Evolutionary conservation across 345 rosid genomes (phyloP), one percentile per base, ranked within the genome.

Genomic region (Balakata baccata): DNA sequence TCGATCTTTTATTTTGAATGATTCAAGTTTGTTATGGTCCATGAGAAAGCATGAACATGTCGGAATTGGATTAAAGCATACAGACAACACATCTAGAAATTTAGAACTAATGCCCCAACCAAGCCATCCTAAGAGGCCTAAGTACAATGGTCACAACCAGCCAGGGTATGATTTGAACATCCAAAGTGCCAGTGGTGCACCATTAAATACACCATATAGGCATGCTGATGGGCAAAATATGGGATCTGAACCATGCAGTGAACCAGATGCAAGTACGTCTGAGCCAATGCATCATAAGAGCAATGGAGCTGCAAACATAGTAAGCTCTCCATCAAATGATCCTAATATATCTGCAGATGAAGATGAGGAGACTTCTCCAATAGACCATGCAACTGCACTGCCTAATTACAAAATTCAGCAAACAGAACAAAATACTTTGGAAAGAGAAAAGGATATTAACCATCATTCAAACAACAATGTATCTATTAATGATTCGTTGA

Each of bases 231-330:
- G 89, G 54, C 86, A 77, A 77, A 81, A 75, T 78, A 64, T 89
- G 88, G 89, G 89, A n/a, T 84, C 90, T 73, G 94, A 89, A 74
- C 90, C 80, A 59, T 86, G 91, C 83, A 92, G 96, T 85, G 97
- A 90, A 73, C 98, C 84, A 22, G 99, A 87, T 87, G 91, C 84
- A 75, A 91, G 98, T 83, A 86, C 90, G 37, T 94, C 96, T 52
- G 99, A 90, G 86, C 88, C 84, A 49, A 80, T 92, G 86, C 87
- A 82, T 72, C 75, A 47, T 82, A 83, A 79, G 78, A 74, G 85
- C 65, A 85, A 80, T 75, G 83, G 79, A 80, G 80, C 69, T 68
- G 75, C 77, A 56, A 84, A 75, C 78, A 78, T 82, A 75, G 76
- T 73, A 74, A 80, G 83, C 81, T 87, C 92, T 70, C 93, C 86